Evolutionary conservation across 257 asterid genomes (phyloP).

Genomic region (Marsdenia floribunda): DNA sequence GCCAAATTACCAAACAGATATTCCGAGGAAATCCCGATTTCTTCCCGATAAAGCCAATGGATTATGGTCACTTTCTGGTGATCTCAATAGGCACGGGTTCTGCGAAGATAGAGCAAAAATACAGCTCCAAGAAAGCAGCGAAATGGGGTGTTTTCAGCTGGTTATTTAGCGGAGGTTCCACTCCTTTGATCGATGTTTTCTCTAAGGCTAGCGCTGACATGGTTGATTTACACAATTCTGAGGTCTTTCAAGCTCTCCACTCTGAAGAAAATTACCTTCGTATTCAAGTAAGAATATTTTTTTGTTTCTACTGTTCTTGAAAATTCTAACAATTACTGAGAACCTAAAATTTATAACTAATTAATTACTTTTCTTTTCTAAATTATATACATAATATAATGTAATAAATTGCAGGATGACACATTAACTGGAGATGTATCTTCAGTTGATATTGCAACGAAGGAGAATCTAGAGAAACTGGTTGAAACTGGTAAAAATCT

Average conservation of each 20-base stretch:
- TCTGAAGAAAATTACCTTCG: slow-evolving; percentile 36
- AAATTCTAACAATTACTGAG: no score
- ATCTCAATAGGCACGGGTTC: slow-evolving; percentile 12
- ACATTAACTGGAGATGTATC: slow-evolving; percentile 20
- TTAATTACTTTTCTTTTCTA: no score
- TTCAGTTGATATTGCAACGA: slow-evolving; percentile 33
- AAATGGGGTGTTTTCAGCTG: slow-evolving; percentile 40
- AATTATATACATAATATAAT: no score
- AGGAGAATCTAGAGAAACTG: slow-evolving; percentile 27
- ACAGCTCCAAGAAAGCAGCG: slow-evolving; percentile 23
- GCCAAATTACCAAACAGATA: slow-evolving; percentile 47
- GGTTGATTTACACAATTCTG: slow-evolving; percentile 38
- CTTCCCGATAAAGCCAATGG: slow-evolving; percentile 33
- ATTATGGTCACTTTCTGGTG: slow-evolving; percentile 15
- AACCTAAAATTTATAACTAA: no score
- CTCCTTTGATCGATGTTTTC: slow-evolving; percentile 39
- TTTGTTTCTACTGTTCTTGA: not conserved
- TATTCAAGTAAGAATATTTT: slow-evolving; percentile 33
- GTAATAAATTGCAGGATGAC: slow-evolving; percentile 20
- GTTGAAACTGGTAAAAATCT: slow-evolving; percentile 26
- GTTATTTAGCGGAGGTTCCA: slow-evolving; percentile 23
- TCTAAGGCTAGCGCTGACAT: slow-evolving; percentile 38
- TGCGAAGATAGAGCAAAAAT: slow-evolving; percentile 27
- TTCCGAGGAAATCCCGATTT: slow-evolving; percentile 34
- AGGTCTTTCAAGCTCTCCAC: slow-evolving; percentile 31